Evolutionary conservation across 73 alveolate genomes (phyloP), one percentile per base, ranked within the genome.

Genomic region (Tetrahymena malaccensis): DNA sequence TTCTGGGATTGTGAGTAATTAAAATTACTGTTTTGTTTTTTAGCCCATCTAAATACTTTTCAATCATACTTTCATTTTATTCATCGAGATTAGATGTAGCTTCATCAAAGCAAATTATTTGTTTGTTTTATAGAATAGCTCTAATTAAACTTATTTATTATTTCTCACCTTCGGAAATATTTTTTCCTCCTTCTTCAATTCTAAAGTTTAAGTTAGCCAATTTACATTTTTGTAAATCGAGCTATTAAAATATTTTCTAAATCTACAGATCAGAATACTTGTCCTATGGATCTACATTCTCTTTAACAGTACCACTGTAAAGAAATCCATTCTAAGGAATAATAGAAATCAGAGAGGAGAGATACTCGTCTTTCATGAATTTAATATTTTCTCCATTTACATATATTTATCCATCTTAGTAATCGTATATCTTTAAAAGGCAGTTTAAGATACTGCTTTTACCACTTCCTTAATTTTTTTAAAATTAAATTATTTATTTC

Each of bases 251-350:
- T 93, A 96, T 97, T 25, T 93, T 22, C 85, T 85, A 84, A 44
- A 98, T 96, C 50, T 96, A 94, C 34, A 96, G 94, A 56, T 98
- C 97, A 43, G 96, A 83, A 89, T 94, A 96, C 40, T 94, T 94
- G 84, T 96, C 93, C 95, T 96, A 96, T 6, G 99, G 99, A 97
- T 98, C 99, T 22, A 98, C 93, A 94, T 98, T 98, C 38, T 97
- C 99, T 96, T 98, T 98, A 4, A 98, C 55, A 34, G 97, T 96
- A 43, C 97, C 97, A 94, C 96, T 96, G 94, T 97, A 96, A 43
- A 98, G 85, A 50, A 96, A 94, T 55, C 98, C 98, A 84, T 94
- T 94, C 96, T 98, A 97, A 21, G 99, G 99, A 8, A 98, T 98
- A 84, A 97, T 96, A 35, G 98, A 96, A 43, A 98, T 70, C 25